Evolutionary conservation across 1,139 yeast species (phyloP).

Genomic region (Kurtzmaniella natalensis): DNA sequence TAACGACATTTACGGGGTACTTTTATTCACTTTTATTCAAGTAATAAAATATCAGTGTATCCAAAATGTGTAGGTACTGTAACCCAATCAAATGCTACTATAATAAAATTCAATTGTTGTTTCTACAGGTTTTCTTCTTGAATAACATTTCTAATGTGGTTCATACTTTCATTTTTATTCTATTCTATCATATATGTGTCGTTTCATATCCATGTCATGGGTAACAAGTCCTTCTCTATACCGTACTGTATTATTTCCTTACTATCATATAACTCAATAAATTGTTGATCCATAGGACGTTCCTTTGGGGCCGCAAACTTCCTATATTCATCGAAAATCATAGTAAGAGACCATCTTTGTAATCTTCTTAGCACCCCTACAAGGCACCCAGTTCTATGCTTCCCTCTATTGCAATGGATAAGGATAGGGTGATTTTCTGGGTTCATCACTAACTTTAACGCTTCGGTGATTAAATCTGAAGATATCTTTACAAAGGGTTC

Average conservation of each 20-base stretch:
- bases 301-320: constrained; percentile 94
- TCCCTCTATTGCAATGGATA: constrained; percentile 94
- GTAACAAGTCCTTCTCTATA: constrained; percentile 51
- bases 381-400: constrained; percentile 93
- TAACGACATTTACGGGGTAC: no score
- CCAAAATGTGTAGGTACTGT: no score
- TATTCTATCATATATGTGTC: no score
- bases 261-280: constrained; percentile 83
- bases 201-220: constrained; percentile 58
- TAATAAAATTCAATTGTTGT: no score
- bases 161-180: no score
- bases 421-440: constrained; percentile 87
- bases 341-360: constrained; percentile 88
- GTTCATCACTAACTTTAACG: constrained; percentile 73
- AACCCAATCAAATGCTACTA: no score
- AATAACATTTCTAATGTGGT: not conserved
- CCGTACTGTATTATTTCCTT: constrained; percentile 54
- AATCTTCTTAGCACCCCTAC: constrained; percentile 86
- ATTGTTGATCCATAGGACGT: constrained; percentile 91
- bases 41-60: no score
- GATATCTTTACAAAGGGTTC: constrained; percentile 90
- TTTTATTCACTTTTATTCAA: no score
- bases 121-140: not conserved
- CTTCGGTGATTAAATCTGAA: constrained; percentile 70
- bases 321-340: constrained; percentile 92